These are phyloP conservation scores for Andrographis paniculata DNA, from an alignment of 305 asterid species.

Conservation along the genomic window DNA sequence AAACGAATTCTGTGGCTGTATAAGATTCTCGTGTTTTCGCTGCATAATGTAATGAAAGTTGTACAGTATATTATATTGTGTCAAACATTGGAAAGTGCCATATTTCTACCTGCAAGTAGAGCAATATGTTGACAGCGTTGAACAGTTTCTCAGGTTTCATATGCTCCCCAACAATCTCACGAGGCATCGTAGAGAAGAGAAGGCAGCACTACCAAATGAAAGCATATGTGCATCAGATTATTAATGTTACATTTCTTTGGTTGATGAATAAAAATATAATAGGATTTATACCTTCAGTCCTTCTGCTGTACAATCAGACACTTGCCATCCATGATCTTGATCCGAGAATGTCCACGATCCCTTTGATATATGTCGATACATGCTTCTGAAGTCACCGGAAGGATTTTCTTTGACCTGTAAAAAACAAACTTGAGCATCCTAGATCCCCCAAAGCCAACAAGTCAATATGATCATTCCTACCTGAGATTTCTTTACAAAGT, in stretches of 20 bases:
- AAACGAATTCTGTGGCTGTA: neutral
- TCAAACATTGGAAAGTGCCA: neutral
- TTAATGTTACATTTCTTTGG: too few relatives aligned
- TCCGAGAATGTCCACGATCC: constrained; percentile 83
- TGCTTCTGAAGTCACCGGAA: constrained; percentile 53
- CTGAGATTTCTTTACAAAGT: constrained; percentile 63
- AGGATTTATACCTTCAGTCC: constrained; percentile 51
- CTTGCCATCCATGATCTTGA: constrained; percentile 91
- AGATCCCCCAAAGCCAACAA: neutral
- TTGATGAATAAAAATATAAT: neutral
- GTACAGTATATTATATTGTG: too few relatives aligned
- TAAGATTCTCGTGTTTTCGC: too few relatives aligned
- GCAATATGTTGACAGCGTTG: constrained; percentile 69
- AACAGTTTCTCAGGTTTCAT: constrained; percentile 51
- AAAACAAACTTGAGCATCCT: neutral
- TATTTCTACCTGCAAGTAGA: constrained; percentile 59
- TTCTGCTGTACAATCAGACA: constrained; percentile 85
- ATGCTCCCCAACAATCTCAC: constrained; percentile 66
- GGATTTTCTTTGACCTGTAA: constrained; percentile 53
- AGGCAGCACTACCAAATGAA: constrained; percentile 59
- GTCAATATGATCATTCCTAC: constrained; percentile 16
- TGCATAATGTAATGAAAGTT: too few relatives aligned
- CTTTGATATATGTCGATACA: constrained; percentile 69
- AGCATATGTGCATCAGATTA: neutral
- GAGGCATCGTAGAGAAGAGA: constrained; percentile 65